Evolutionary conservation across 2,329 filamentous ascomycete genomes (phyloP).

Genomic region (Fusarium veterinarium): DNA sequence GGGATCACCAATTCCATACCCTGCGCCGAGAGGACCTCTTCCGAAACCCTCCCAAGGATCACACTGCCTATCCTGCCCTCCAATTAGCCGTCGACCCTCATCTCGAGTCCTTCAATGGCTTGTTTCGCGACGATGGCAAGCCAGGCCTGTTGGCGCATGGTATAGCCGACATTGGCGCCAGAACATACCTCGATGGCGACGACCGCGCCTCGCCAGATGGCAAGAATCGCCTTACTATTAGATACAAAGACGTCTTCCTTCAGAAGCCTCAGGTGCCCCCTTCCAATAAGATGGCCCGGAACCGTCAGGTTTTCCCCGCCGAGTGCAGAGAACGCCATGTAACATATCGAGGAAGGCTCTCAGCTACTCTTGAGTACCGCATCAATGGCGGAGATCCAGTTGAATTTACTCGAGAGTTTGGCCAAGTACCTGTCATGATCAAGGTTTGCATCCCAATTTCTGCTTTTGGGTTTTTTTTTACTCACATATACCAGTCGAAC

Average conservation of each 20-base stretch:
- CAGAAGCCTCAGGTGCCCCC: constrained; percentile 84
- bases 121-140: constrained; percentile 78
- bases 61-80: constrained; percentile 87
- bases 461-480: background rate
- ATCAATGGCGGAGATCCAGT: constrained; percentile 89
- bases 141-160: constrained; percentile 73
- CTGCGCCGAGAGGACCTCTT: constrained; percentile 90
- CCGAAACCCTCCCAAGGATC: constrained; percentile 86
- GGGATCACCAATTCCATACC: constrained; percentile 89
- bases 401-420: constrained; percentile 86
- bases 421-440: constrained; percentile 92
- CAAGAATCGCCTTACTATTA: constrained; percentile 81
- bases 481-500: constrained; percentile 71
- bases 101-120: constrained; percentile 93
- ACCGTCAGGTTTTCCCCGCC: constrained; percentile 87
- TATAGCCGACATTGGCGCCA: constrained; percentile 89
- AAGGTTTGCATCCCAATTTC: constrained; percentile 67
- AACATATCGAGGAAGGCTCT: constrained; percentile 89
- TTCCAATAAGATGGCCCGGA: constrained; percentile 84
- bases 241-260: constrained; percentile 83
- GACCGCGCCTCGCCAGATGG: constrained; percentile 67
- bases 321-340: constrained; percentile 95
- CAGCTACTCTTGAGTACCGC: constrained; percentile 83
- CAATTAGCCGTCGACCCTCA: constrained; percentile 90
- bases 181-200: constrained; percentile 86